Conservation (phyloP, 768 basidiomycete species). For the Hemileccinum impolitum region DNA sequence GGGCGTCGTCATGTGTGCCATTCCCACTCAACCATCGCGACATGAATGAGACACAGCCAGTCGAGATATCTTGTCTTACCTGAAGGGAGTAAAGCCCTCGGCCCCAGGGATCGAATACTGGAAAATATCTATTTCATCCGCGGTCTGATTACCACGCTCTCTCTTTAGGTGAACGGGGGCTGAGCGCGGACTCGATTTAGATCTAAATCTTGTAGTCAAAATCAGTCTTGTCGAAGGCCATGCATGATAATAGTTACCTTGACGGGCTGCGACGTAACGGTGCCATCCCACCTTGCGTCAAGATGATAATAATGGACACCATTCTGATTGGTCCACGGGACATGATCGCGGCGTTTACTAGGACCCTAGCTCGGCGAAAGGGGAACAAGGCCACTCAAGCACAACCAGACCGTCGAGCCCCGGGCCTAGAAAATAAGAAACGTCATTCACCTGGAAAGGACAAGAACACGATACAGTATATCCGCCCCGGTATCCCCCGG, state of each 20-base stretch:
- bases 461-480: background rate
- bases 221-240: slow-evolving; percentile 23
- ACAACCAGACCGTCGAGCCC: background rate
- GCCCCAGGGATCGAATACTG: slow-evolving; percentile 21
- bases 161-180: slow-evolving; percentile 16
- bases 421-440: slow-evolving; percentile 3
- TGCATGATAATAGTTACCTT: slow-evolving; percentile 1
- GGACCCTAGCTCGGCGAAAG: slow-evolving; percentile 5
- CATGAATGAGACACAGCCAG: background rate
- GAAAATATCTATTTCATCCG: slow-evolving; percentile 12
- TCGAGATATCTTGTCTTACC: slow-evolving; percentile 13
- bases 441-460: slow-evolving; percentile 1
- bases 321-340: slow-evolving; percentile 16
- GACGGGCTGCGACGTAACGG: slow-evolving; percentile 3
- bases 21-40: slow-evolving; percentile 9
- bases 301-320: slow-evolving; percentile 2
- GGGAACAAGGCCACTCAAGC: background rate
- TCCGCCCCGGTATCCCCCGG: slow-evolving; percentile 21
- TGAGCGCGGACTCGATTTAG: slow-evolving; percentile 1
- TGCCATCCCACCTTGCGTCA: slow-evolving; percentile 1
- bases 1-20: background rate
- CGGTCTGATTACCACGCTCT: slow-evolving; percentile 23
- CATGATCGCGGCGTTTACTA: slow-evolving; percentile 11
- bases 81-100: slow-evolving; percentile 17
- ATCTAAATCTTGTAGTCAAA: slow-evolving; percentile 23